Evolutionary conservation across 768 basidiomycete genomes (phyloP), one percentile per base, ranked within the genome.

Genomic region (Serendipita sp.): DNA sequence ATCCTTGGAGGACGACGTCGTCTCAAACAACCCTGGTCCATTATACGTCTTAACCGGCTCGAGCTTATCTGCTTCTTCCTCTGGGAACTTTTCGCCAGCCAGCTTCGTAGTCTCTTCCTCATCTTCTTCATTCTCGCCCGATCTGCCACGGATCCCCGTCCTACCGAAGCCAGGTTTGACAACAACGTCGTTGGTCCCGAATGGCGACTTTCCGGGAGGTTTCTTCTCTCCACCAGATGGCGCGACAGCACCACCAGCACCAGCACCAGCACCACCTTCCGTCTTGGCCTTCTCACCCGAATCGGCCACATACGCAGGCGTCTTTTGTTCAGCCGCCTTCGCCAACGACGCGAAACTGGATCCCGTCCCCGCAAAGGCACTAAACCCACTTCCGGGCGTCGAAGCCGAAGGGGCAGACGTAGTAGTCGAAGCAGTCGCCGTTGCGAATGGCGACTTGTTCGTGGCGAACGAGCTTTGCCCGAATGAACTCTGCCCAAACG

Each of bases 401-500:
- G n/a, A 13, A 3, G 64, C 51, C 11, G 18, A 32, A 34, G 35
- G 41, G n/a, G 51, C 45, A 5, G 68, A 62, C 23, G 44, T 52
- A 36, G 68, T 52, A 60, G 44, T 63, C 67, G 28, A 69, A 66
- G 30, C 46, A 32, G 52, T 48, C 52, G 30, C 54, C 34, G 23
- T 63, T 44, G 65, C 64, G 35, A 63, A 44, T n/a, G 58, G 44
- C 32, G 52, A 54, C 28, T 54, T 54, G 23, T 23, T 23, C 46
- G 18, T 44, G 48, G 51, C 63, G 58, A 35, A 64, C 47, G 28
- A 70, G 71, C 8, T 70, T 67, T 4, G 71, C 67, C 70, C 30
- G 66, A 54, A 23, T 73, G 71, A 18, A 70, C 70, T 51, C 73
- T 75, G 48, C 69, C 75, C 15, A 68, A 71, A 70, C 82, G 80